Evolutionary conservation across 2,329 filamentous ascomycete genomes (phyloP), one percentile per base, ranked within the genome.

Genomic region (Alternaria atra): DNA sequence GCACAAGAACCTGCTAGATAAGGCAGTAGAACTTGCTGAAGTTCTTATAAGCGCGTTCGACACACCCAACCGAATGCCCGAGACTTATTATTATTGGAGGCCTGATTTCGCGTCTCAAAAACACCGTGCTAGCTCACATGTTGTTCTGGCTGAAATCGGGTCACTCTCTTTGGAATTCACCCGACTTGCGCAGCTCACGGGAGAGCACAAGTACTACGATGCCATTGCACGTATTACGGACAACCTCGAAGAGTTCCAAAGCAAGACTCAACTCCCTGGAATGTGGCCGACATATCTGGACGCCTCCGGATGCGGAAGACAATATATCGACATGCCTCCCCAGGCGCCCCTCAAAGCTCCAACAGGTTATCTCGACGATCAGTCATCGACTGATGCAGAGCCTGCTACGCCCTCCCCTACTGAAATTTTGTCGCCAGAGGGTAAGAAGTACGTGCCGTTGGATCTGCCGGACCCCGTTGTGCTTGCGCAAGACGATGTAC

Each of bases 21-120:
- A 91, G 74, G 88, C 89, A 1, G 80, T 82, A 1, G 87, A 91
- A 76, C 81, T 91, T 10, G 89, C 85, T 20, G 85, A 89, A 59
- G 78, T 91, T 71, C 79, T 91, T 25, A 88, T 90, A 72, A 84
- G 85, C 25, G 87, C 87, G 2, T 91, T 90, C 67, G 89, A 91
- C 66, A 91, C 89, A 10, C 86, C 86, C 2, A 90, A 89, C 70
- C 83, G 84, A n/a, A 87, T 91, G 83, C 90, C 90, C 0, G 80
- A 87, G 43, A 81, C 81, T 7, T 83, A 84, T 52, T 89, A 87
- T 80, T 81, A 85, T 52, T 87, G 85, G 84, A 81, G 81, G 54
- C 78, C 80, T 56, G 65, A 72, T n/a, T 77, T 78, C 25, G 65
- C 75, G 1, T 70, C 72, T 78, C 66, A 77, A 17, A 58, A 72